Evolutionary conservation across 1,139 yeast species (phyloP).

Genomic region (Magnusiomyces tetraspermus): DNA sequence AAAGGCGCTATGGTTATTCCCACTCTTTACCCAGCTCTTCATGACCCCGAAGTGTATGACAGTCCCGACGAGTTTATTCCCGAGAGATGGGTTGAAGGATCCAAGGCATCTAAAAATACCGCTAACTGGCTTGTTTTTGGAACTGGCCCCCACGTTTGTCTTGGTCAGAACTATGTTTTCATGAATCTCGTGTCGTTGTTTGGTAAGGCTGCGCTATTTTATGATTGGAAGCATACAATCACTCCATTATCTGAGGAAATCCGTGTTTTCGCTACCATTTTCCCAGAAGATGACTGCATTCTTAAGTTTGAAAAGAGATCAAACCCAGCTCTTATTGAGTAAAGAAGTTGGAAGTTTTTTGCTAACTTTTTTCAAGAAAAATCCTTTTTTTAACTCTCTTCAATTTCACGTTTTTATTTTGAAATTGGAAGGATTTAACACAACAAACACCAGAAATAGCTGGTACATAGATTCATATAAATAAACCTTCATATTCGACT

Average conservation of each 20-base stretch:
- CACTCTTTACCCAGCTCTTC: conserved; percentile 87
- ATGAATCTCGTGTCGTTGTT: conserved; percentile 81
- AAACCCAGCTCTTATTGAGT: conserved; percentile 12
- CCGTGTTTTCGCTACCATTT: conserved; percentile 93
- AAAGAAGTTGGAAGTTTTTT: background rate
- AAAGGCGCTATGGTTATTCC: conserved; percentile 97
- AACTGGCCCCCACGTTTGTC: conserved; percentile 91
- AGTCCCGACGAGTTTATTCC: conserved; percentile 91
- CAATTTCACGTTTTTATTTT: no score
- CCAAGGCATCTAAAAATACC: conserved; percentile 50
- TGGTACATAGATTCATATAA: no score
- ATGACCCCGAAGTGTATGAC: conserved; percentile 92
- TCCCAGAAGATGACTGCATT: conserved; percentile 92
- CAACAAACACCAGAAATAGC: no score
- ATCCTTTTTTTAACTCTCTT: no score
- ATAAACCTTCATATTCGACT: no score
- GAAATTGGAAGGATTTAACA: no score
- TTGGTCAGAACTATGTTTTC: conserved; percentile 89
- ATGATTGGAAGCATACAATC: conserved; percentile 72
- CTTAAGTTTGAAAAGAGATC: conserved; percentile 49
- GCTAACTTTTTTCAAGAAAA: no score
- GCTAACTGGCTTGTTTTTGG: conserved; percentile 96
- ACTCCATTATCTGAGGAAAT: conserved; percentile 83
- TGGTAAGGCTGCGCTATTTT: conserved; percentile 75
- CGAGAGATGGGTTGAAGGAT: conserved; percentile 80